These are phyloP conservation scores for Hibiscus trionum DNA, from an alignment of 345 rosid species.

Conservation along the genomic window DNA sequence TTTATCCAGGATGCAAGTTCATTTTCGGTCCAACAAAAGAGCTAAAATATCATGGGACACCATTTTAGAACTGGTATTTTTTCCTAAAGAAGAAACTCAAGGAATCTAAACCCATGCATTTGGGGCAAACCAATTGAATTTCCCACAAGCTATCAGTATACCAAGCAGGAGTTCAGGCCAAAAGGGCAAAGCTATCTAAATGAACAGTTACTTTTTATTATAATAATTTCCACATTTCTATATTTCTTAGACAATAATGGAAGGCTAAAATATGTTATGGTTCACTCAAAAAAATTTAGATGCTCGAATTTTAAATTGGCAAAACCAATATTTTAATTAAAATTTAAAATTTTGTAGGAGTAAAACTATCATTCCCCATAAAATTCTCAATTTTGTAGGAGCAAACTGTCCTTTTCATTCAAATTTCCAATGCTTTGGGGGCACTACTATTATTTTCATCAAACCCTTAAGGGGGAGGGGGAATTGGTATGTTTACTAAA, in stretches of 20 bases:
- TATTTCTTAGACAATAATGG: background rate
- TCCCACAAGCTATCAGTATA: background rate
- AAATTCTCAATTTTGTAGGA: background rate
- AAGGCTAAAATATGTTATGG: background rate
- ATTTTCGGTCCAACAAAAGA: background rate
- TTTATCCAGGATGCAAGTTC: background rate
- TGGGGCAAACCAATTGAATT: background rate
- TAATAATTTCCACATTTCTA: background rate
- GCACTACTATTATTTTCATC: background rate
- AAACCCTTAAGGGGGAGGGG: background rate
- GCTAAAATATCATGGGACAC: background rate
- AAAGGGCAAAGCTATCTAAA: background rate
- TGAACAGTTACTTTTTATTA: background rate
- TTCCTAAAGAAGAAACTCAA: background rate
- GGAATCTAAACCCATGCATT: background rate
- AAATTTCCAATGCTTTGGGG: background rate
- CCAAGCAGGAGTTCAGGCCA: background rate
- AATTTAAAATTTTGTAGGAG: background rate
- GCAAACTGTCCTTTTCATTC: background rate
- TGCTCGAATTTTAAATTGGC: background rate
- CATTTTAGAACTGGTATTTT: background rate
- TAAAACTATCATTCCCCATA: background rate
- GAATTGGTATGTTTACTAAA: background rate
- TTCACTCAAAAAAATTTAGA: background rate
- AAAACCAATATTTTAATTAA: background rate